Base-by-base conservation (phyloP, 2,329 filamentous ascomycete species). In the Pseudogymnoascus sp. region DNA sequence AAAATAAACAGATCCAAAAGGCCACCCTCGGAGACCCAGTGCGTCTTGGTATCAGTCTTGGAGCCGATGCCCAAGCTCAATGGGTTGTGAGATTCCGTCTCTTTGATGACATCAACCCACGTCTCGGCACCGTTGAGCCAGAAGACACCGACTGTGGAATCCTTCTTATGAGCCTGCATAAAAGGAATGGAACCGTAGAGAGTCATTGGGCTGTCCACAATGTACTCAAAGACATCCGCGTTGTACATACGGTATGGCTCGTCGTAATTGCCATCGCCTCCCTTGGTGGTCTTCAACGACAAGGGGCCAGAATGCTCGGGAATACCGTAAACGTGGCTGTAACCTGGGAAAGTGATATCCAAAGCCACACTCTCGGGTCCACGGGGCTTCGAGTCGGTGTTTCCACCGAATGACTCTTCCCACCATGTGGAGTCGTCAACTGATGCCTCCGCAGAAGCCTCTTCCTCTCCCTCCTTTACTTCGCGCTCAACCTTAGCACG, bases 121-220 rank as follows among this genome's bases (percentile, higher is more conserved):
- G 93, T 97, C 78, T 99, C 94, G 2, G 94, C 94, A 59, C 87
- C 91, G 73, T 97, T 99, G 62, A 99, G 83, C 94, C 94, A 99
- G 76, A 99, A 96, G 12, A 99, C 88, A 65, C 92, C 94, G 31
- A 97, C 93, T 0, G 91, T 94, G 0, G 93, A 97, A 71, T 88
- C 89, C 74, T 93, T 95, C 70, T 89, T 89, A 72, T 99, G 93
- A 15, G 94, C 94, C 75, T 97, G 94, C 91, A 99, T 96, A 72
- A 97, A 90, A 2, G 94, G 94, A 68, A 99, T 97, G 6, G 92
- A 81, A n/a, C 94, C 94, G 71, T 99, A 99, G 1, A 99, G 82
- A 0, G 94, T 97, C 94, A 99, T 99, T 0, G 94, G 92, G 75
- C 92, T 97, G 75, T 97, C 90, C 69, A 97, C 83, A 69, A 96